Conservation (phyloP, 2,329 filamentous ascomycete genomes). For the Aureobasidium leucospermi region DNA sequence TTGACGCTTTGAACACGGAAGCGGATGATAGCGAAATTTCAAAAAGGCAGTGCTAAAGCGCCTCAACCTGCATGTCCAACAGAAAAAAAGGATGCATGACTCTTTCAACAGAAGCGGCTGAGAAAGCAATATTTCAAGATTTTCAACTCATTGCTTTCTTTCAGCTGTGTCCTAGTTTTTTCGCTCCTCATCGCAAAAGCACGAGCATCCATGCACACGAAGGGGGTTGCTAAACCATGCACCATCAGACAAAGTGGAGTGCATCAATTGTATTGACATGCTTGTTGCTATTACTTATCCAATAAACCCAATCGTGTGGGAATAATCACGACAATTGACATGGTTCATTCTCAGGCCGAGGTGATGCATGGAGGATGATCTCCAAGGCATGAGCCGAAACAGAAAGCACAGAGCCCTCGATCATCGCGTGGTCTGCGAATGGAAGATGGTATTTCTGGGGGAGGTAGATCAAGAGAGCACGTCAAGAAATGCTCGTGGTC, state of each 20-base stretch:
- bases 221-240: not conserved
- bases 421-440: not conserved
- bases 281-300: not conserved
- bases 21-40: not conserved
- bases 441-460: not conserved
- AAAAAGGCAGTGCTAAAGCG: not conserved
- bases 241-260: not conserved
- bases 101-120: slow-evolving; percentile 4
- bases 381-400: not conserved
- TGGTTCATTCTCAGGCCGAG: not conserved
- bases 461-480: not conserved
- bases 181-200: not conserved
- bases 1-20: not conserved
- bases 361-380: not conserved
- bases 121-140: not conserved
- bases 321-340: not conserved
- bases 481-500: not conserved
- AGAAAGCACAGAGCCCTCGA: slow-evolving; percentile 7
- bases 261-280: not conserved
- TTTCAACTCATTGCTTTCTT: not conserved
- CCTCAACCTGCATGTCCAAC: not conserved
- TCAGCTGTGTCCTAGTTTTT: slow-evolving; percentile 3
- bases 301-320: slow-evolving; percentile 11
- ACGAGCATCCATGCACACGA: slow-evolving; percentile 11
- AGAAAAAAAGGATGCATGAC: not conserved